Base-by-base conservation (phyloP, 169 alveolate genomes). In the Plasmodium sp. region DNA sequence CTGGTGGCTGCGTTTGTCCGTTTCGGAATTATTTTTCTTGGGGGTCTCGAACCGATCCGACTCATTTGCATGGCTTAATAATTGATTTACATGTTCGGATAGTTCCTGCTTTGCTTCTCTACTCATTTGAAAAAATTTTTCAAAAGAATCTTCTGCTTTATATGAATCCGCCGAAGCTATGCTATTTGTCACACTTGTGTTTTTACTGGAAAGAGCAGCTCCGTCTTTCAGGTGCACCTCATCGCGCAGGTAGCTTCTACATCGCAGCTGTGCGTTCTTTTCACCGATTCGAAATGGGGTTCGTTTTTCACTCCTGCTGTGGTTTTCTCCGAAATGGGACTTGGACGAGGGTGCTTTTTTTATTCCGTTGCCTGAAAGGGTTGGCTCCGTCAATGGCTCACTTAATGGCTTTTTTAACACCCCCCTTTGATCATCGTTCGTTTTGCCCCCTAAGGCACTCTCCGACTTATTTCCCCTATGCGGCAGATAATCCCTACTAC, bases 31-130 rank as follows among this genome's bases (percentile, higher is more conserved):
- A n/a, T 41, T 22, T 27, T 51, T 48, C 14, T 4, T 34, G 14
- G 48, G 71, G 2, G 73, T 71, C 56, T 27, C 83, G 43, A 56
- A 54, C 41, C 43, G 18, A 36, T 71, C 72, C 14, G 86, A 75
- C 43, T 86, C 85, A 33, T 58, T 86, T 5, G 31, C 81, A 74
- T 51, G 12, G 34, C 9, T 77, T 75, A 86, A 56, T 86, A 86
- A 77, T 45, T 14, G 58, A 51, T 77, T 86, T 54, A 86, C 93
- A 86, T 86, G 93, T 48, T 86, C 85, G n/a, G 93, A 86, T 77
- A 86, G 72, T 43, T 86, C 86, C 39, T 75, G 81, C 54, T 86
- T 86, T 36, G 83, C 85, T 86, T 86, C 86, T 54, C 72, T 79
- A 75, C 58, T 36, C 77, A 86, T 75, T 75, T 86, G 81, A 39